phyloP scores from a whole-genome alignment of 1,139 yeast genomes.

The Kodamaea sp. region DNA sequence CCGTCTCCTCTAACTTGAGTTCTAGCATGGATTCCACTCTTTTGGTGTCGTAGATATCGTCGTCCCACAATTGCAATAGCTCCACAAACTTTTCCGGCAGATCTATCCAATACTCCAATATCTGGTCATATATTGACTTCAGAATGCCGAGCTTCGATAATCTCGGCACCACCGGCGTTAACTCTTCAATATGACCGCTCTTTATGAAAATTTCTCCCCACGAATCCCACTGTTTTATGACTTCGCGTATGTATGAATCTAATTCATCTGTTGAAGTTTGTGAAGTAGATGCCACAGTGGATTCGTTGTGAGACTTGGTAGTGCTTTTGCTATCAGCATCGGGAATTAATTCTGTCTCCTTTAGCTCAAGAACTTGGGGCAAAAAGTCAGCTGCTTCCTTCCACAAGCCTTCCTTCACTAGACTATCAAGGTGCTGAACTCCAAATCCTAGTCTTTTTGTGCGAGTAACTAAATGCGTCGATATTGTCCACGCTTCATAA shows the following conservation, averaged over 20 bases:
- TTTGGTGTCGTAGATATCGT: slow-evolving; percentile 51
- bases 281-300: not conserved
- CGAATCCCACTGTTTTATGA: slow-evolving; percentile 61
- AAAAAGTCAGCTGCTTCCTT: slow-evolving; percentile 55
- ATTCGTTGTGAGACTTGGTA: slow-evolving; percentile 10
- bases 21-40: slow-evolving; percentile 51
- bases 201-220: slow-evolving; percentile 61
- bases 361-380: slow-evolving; percentile 28
- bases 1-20: slow-evolving; percentile 24
- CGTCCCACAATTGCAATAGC: slow-evolving; percentile 60
- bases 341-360: slow-evolving; percentile 6
- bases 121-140: slow-evolving; percentile 47
- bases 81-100: slow-evolving; percentile 35
- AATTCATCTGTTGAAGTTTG: slow-evolving; percentile 26
- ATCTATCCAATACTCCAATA: slow-evolving; percentile 54
- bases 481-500: slow-evolving; percentile 75
- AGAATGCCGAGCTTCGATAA: slow-evolving; percentile 24
- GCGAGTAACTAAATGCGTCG: slow-evolving; percentile 55
- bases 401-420: slow-evolving; percentile 53
- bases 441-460: slow-evolving; percentile 62
- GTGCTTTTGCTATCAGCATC: slow-evolving; percentile 32
- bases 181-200: slow-evolving; percentile 44
- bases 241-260: slow-evolving; percentile 31
- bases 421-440: slow-evolving; percentile 57
- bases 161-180: slow-evolving; percentile 58